Evolutionary conservation across 768 basidiomycete species (phyloP), one percentile per base, ranked within the genome.

Genomic region (Boletus rufocinnamomeus): DNA sequence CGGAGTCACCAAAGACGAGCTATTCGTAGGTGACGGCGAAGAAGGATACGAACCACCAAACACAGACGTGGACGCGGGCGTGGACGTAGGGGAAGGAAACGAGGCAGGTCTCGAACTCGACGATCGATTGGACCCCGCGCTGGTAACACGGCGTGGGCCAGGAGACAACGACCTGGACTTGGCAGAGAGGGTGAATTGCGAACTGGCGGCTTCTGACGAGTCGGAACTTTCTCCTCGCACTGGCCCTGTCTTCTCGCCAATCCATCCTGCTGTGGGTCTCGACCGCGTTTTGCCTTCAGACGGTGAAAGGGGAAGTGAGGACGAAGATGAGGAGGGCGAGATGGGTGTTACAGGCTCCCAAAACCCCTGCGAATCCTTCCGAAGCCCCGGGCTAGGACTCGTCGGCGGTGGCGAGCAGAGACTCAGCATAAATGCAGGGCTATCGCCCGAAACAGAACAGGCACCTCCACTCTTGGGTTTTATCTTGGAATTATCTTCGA

Each of bases 311-410:
- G 63, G 53, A 11, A 53, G 56, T 0, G 61, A 65, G 25, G 65
- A 67, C 25, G 51, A 64, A 13, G 64, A 61, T 46, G 56, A 60
- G 28, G 55, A 65, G 21, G 69, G 66, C 8, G 66, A 67, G 6
- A 58, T 14, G 2, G 63, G 57, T 4, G 41, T 52, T 30, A 57
- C 46, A 23, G 66, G 56, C n/a, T 66, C 68, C 69, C 69, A 71
- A 43, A 71, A 71, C 28, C 70, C 69, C 5, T 69, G 70, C 23
- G 66, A 50, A 60, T 70, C 62, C 45, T 61, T 69, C n/a, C 61
- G 59, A 25, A 70, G 50, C 11, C 52, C 66, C 17, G 52, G 34
- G 11, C 52, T 47, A 14, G 50, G 54, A 56, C 56, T 59, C 38
- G 51, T 58, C 10, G 49, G 48, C 14, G 58, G 56, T 7, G 63